These are phyloP conservation scores for Candida sithepensis DNA, from an alignment of 805 yeast genomes.

Conservation along the genomic window DNA sequence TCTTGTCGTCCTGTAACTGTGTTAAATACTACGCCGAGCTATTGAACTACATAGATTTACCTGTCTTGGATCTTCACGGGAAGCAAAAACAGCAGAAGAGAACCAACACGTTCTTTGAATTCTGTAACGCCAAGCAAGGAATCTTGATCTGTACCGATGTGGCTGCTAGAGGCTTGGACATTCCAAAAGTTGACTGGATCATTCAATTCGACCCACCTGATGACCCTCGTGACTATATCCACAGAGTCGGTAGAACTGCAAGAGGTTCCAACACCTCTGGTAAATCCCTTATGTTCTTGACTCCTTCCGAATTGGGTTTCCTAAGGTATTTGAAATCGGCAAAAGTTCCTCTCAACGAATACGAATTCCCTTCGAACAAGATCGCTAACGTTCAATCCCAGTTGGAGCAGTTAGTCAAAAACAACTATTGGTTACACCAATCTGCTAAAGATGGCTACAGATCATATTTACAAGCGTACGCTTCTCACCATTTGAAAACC, in stretches of 20 bases:
- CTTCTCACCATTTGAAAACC: slow-evolving; percentile 93
- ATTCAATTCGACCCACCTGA: slow-evolving; percentile 99
- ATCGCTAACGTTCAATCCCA: slow-evolving; percentile 96
- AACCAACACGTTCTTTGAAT: slow-evolving; percentile 96
- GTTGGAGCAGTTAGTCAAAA: slow-evolving; percentile 82
- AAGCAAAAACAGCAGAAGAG: slow-evolving; percentile 98
- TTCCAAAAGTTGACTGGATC: slow-evolving; percentile 98
- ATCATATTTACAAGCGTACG: slow-evolving; percentile 94
- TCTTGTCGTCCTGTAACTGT: slow-evolving; percentile 93
- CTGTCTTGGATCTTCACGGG: slow-evolving; percentile 95
- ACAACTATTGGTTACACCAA: slow-evolving; percentile 92
- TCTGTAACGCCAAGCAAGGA: slow-evolving; percentile 95
- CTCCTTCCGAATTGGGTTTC: slow-evolving; percentile 93
- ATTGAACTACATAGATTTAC: slow-evolving; percentile 92
- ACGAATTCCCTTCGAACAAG: slow-evolving; percentile 90
- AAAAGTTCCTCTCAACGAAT: slow-evolving; percentile 95
- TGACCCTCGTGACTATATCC: slow-evolving; percentile 99
- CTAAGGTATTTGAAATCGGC: slow-evolving; percentile 93
- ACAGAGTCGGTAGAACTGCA: slow-evolving; percentile 98
- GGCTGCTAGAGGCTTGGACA: slow-evolving; percentile 98
- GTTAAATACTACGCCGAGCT: slow-evolving; percentile 95
- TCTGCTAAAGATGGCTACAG: slow-evolving; percentile 97
- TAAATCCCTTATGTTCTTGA: slow-evolving; percentile 89
- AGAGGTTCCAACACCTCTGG: slow-evolving; percentile 90
- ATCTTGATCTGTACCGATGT: slow-evolving; percentile 95